Base-by-base conservation (phyloP, 495 filamentous ascomycete species). In the Aspergillus sclerotiicarbonarius region DNA sequence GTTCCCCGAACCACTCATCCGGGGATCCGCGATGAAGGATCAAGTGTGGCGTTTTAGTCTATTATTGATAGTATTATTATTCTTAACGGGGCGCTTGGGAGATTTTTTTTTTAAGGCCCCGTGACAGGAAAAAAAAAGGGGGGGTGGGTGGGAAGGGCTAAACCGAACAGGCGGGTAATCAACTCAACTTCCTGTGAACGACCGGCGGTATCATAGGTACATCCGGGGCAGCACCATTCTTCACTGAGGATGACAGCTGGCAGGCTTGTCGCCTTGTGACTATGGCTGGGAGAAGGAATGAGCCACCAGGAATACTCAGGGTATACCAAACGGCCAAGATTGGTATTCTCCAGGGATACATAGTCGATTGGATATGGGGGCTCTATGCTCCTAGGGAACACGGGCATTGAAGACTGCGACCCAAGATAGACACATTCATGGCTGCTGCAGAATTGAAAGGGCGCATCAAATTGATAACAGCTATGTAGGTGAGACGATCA, bases 241-340 rank as follows among this genome's bases (percentile, higher is more conserved):
- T 20, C 7, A 32, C 41, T 5, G 19, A n/a, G n/a, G n/a, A n/a
- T 62, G 65, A 67, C 65, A 67, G 53, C 65, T 67, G 65, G 65
- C 65, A 57, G 44, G n/a, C 29, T 37, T 51, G 25, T 21, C 53
- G 33, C 57, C 65, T 67, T 64, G 65, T 67, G 65, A 67, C 58
- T 61, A 10, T 25, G n/a, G n/a, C 29, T 56, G 31, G 53, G 39
- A 39, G 30, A 35, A 18, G 53, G 51, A 56, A 51, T 33, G 37
- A 54, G 35, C 47, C 35, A 51, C 49, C 54, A 58, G 61, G 64
- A 62, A 3, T 30, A 10, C 18, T 33, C 12, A 15, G 13, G 37
- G 37, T 41, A 41, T 13, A 41, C 13, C 37, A 12, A 41, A 15
- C 25, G 49, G 16, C 49, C 6, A 18, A 30, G 49, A 31, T 18